phyloP scores from a whole-genome alignment of 1,284 basidiomycete species.

The Moniliophthora roreri region DNA sequence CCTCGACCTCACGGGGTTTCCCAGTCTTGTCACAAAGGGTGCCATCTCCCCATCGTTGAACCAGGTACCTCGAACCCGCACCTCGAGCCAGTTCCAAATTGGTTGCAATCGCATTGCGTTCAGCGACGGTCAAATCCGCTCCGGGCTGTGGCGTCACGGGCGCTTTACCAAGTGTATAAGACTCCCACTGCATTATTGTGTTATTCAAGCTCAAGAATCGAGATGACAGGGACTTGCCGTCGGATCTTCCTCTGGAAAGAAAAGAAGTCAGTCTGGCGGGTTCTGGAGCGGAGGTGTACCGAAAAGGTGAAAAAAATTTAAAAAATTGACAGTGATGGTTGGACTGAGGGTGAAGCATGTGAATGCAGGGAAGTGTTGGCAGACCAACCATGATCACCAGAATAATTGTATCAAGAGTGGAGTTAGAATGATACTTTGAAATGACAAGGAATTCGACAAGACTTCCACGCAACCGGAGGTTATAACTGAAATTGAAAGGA shows the following conservation, averaged over 20 bases:
- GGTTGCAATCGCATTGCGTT: slow-evolving; percentile 58
- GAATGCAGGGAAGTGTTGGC: background rate
- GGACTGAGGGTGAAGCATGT: background rate
- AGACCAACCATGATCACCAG: background rate
- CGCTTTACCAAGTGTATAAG: slow-evolving; percentile 77
- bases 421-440: background rate
- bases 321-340: background rate
- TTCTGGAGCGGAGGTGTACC: background rate
- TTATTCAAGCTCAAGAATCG: slow-evolving; percentile 15
- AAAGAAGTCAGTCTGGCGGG: slow-evolving; percentile 11
- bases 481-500: slow-evolving; percentile 5
- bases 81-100: slow-evolving; percentile 74
- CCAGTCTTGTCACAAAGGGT: slow-evolving; percentile 91
- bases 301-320: background rate
- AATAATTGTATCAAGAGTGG: slow-evolving; percentile 17
- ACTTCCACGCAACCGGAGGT: background rate
- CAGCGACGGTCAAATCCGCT: slow-evolving; percentile 66
- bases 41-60: slow-evolving; percentile 89
- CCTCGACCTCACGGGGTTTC: slow-evolving; percentile 82
- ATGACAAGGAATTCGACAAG: no score
- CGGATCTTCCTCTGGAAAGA: slow-evolving; percentile 64
- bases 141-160: slow-evolving; percentile 57
- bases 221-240: slow-evolving; percentile 46
- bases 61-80: slow-evolving; percentile 85
- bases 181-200: slow-evolving; percentile 60